A percentile compares a stretch with the other conserved stretches of the same genome.
Conservation (phyloP, 2,329 filamentous ascomycete genomes). For the Colletotrichum tofieldiae region DNA sequence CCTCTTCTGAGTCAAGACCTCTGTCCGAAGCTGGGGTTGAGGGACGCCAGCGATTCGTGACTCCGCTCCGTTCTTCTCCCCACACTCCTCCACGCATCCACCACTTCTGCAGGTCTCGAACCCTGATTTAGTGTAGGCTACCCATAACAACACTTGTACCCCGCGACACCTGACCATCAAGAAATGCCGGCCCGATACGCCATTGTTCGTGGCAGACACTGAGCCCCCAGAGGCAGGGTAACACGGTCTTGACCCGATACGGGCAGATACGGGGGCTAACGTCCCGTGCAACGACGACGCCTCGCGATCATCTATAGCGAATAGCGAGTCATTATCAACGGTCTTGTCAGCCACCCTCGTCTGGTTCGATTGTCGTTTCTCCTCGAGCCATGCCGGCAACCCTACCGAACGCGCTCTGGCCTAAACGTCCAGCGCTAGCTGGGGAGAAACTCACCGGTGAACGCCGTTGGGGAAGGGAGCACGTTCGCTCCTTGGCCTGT, state of each 20-base stretch:
- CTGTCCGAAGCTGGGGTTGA: slow-evolving; percentile 18
- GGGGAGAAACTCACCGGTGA: background rate
- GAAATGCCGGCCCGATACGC: slow-evolving; percentile 41
- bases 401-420: background rate
- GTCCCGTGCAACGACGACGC: slow-evolving; percentile 23
- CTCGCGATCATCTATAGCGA: slow-evolving; percentile 38
- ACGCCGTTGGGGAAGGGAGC: too few relatives aligned
- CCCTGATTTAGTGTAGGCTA: slow-evolving; percentile 32
- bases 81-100: slow-evolving; percentile 42
- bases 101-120: slow-evolving; percentile 33
- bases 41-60: slow-evolving; percentile 22
- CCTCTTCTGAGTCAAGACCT: slow-evolving; percentile 33
- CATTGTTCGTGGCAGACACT: slow-evolving; percentile 11
- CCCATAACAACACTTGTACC: slow-evolving; percentile 21
- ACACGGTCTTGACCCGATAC: slow-evolving; percentile 18
- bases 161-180: slow-evolving; percentile 41
- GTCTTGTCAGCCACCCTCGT: slow-evolving; percentile 12
- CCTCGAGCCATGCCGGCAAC: background rate
- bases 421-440: background rate
- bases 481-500: background rate
- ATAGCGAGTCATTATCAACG: slow-evolving; percentile 29
- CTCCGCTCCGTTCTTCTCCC: slow-evolving; percentile 33
- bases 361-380: background rate
- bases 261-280: slow-evolving; percentile 29
- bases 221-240: slow-evolving; percentile 1